These are phyloP conservation scores for Sporothrix phasma DNA, from an alignment of 2,329 filamentous ascomycete genomes.

Conservation along the genomic window DNA sequence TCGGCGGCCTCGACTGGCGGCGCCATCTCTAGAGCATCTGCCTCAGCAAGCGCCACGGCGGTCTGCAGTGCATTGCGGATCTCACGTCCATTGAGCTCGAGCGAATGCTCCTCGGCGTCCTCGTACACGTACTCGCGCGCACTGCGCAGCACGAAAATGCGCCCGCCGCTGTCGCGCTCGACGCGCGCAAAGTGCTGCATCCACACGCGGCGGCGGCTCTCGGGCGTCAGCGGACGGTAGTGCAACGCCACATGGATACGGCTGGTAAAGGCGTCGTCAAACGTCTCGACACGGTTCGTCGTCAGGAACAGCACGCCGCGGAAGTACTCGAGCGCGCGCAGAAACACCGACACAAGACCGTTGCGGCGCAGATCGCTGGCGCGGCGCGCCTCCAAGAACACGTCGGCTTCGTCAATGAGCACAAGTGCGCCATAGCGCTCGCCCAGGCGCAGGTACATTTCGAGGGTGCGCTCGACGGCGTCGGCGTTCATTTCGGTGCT, in stretches of 20 bases:
- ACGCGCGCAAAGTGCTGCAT: slow-evolving; percentile 37
- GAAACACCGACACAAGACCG: slow-evolving; percentile 38
- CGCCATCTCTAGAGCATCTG: neutral
- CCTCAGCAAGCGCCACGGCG: slow-evolving; percentile 35
- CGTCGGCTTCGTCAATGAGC: slow-evolving; percentile 50
- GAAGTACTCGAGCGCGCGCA: slow-evolving; percentile 44
- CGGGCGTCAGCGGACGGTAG: slow-evolving; percentile 33
- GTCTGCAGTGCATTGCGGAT: slow-evolving; percentile 25
- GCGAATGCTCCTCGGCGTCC: slow-evolving; percentile 27
- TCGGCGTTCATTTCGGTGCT: slow-evolving; percentile 27
- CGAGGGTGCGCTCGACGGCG: slow-evolving; percentile 35
- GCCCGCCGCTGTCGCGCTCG: slow-evolving; percentile 30
- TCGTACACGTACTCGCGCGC: slow-evolving; percentile 33
- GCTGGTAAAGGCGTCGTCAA: slow-evolving; percentile 39
- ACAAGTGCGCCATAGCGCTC: slow-evolving; percentile 42
- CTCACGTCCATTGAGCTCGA: slow-evolving; percentile 33
- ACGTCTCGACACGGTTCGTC: slow-evolving; percentile 38
- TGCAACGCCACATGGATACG: slow-evolving; percentile 41
- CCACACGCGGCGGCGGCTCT: slow-evolving; percentile 37
- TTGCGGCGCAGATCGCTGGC: slow-evolving; percentile 36
- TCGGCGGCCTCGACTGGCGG: neutral
- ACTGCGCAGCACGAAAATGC: slow-evolving; percentile 29
- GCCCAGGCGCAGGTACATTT: slow-evolving; percentile 37
- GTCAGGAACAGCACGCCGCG: slow-evolving; percentile 41
- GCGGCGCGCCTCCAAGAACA: slow-evolving; percentile 46